These are phyloP conservation scores for Paramyrothecium roridum DNA, from an alignment of 2,329 filamentous ascomycete genomes.

Conservation along the genomic window DNA sequence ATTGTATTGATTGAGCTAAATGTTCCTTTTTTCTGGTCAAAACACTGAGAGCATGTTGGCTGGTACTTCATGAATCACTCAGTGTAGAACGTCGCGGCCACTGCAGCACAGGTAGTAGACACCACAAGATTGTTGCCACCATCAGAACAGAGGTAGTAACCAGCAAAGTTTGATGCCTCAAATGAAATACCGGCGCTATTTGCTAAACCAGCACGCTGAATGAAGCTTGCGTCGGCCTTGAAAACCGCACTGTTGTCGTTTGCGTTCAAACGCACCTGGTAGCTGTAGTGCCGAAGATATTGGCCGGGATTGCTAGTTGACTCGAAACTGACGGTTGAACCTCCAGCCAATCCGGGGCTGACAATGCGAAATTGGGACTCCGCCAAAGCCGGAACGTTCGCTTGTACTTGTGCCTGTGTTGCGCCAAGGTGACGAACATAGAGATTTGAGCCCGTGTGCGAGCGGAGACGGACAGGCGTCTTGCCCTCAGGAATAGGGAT, in stretches of 20 bases:
- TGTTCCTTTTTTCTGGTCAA: no score
- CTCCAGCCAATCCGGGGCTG: constrained; percentile 15
- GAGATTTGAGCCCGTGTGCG: constrained; percentile 1
- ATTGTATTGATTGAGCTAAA: no score
- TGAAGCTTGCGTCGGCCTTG: constrained; percentile 11
- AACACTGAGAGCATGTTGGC: no score
- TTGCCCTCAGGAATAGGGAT: constrained; percentile 19
- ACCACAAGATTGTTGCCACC: no score
- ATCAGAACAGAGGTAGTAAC: no score
- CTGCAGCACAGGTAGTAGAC: no score
- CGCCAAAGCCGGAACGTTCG: constrained; percentile 1
- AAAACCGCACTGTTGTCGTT: constrained; percentile 5
- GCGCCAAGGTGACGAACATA: constrained; percentile 10
- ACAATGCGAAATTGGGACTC: constrained; percentile 20
- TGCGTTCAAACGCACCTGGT: constrained; percentile 4
- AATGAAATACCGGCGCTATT: constrained; percentile 23
- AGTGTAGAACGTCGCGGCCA: no score
- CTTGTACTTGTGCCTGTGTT: neutral
- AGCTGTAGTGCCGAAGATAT: constrained; percentile 9
- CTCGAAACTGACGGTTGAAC: constrained; percentile 16
- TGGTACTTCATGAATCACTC: no score
- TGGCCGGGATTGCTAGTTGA: constrained; percentile 15
- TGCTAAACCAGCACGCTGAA: constrained; percentile 13
- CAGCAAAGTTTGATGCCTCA: neutral
- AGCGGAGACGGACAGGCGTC: constrained; percentile 15